These are phyloP conservation scores for Uronychia setigera DNA, from an alignment of 73 alveolate species.

Conservation along the genomic window DNA sequence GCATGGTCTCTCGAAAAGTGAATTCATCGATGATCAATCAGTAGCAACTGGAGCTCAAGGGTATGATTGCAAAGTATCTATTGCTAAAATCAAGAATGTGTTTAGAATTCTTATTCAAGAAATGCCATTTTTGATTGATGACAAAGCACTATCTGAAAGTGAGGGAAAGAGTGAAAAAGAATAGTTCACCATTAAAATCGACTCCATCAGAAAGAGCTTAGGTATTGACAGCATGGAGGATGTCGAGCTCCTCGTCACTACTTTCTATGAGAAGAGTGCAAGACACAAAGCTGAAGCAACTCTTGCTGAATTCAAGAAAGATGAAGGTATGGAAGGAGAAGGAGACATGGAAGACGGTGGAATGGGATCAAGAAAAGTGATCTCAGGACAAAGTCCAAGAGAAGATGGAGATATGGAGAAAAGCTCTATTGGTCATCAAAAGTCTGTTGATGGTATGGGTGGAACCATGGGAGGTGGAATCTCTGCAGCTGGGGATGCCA, in stretches of 20 bases:
- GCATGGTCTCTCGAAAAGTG: conserved; percentile 61
- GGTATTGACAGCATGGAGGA: conserved; percentile 86
- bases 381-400: conserved; percentile 39
- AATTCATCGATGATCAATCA: conserved; percentile 46
- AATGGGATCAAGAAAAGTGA: conserved; percentile 15
- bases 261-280: conserved; percentile 55
- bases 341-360: background rate
- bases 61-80: conserved; percentile 77
- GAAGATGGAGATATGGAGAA: conserved; percentile 51
- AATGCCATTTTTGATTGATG: conserved; percentile 82
- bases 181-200: conserved; percentile 64
- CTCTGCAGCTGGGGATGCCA: conserved; percentile 20
- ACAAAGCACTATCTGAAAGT: conserved; percentile 61
- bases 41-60: conserved; percentile 53
- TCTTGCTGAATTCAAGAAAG: conserved; percentile 20
- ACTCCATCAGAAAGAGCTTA: conserved; percentile 78
- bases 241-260: conserved; percentile 70
- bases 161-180: conserved; percentile 65
- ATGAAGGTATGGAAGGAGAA: conserved; percentile 3
- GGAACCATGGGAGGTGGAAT: conserved; percentile 15
- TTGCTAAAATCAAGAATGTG: conserved; percentile 71
- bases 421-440: background rate
- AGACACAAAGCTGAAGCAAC: conserved; percentile 4
- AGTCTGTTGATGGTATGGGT: background rate
- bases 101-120: conserved; percentile 74